phyloP scores from a whole-genome alignment of 805 yeast species.

The Metschnikowia lachancei region DNA sequence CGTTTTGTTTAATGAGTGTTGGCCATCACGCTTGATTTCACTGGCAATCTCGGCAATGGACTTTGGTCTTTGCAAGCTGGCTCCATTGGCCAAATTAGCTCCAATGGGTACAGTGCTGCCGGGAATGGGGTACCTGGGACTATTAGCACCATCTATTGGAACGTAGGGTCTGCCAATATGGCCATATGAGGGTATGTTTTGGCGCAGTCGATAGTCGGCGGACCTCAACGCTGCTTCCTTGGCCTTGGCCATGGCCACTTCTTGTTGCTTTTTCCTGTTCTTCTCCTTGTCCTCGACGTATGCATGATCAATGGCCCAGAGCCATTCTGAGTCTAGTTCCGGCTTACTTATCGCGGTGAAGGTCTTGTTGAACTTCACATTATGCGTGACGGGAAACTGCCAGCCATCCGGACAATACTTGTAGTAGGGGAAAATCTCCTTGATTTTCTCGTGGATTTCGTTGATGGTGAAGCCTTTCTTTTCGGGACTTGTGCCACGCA shows the following conservation, averaged over 20 bases:
- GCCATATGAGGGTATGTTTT: conserved; percentile 23
- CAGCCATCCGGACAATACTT: conserved; percentile 95
- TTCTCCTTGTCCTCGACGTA: conserved; percentile 80
- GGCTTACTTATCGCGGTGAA: conserved; percentile 70
- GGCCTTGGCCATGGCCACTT: conserved; percentile 58
- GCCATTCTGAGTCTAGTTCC: conserved; percentile 78
- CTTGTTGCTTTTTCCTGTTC: conserved; percentile 56
- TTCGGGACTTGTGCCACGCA: conserved; percentile 62
- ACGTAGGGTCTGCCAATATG: conserved; percentile 7
- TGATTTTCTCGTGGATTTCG: conserved; percentile 83
- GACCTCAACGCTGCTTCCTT: conserved; percentile 52
- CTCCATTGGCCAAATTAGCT: background rate
- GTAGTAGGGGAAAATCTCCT: conserved; percentile 86
- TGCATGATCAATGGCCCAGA: conserved; percentile 89
- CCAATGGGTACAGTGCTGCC: background rate
- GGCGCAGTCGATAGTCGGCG: conserved; percentile 50
- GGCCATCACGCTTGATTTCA: conserved; percentile 33
- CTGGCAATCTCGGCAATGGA: conserved; percentile 44
- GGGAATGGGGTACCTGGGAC: background rate
- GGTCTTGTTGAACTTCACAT: conserved; percentile 79
- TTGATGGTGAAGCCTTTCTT: conserved; percentile 56
- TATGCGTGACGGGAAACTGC: conserved; percentile 94
- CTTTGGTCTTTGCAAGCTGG: conserved; percentile 24
- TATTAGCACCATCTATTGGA: background rate
- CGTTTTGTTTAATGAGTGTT: conserved; percentile 21